A percentile compares a stretch with the other conserved stretches of the same genome.
These are phyloP conservation scores for Ambrosia hybrid DNA, from an alignment of 140 eudicot species.

Conservation along the genomic window DNA sequence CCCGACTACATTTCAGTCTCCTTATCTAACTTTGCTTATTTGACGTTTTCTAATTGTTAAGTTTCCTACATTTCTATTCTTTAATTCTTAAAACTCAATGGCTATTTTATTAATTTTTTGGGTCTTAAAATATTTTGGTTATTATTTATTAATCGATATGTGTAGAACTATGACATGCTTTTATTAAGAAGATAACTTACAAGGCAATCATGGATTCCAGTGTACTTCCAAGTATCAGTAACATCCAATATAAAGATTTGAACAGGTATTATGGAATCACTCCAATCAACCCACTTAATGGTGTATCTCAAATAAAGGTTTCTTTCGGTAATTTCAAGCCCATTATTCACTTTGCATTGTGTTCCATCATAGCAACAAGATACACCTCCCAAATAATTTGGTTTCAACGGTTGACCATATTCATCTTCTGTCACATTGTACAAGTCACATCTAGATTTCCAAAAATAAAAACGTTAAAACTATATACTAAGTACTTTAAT, in stretches of 20 bases:
- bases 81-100: too few relatives aligned
- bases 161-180: not conserved
- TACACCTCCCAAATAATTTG: conserved; percentile 64
- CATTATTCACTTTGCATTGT: conserved; percentile 60
- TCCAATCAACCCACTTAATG: conserved; percentile 75
- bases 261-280: conserved; percentile 60
- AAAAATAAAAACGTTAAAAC: conserved; percentile 9
- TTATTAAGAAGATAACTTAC: conserved; percentile 29
- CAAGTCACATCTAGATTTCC: conserved; percentile 60
- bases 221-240: conserved; percentile 62
- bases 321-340: conserved; percentile 41
- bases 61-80: too few relatives aligned
- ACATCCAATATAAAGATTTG: conserved; percentile 63
- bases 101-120: too few relatives aligned
- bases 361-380: conserved; percentile 65
- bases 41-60: too few relatives aligned
- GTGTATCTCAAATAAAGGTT: conserved; percentile 65
- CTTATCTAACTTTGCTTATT: too few relatives aligned
- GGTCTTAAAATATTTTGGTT: too few relatives aligned
- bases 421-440: conserved; percentile 61
- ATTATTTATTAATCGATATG: too few relatives aligned
- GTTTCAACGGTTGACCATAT: conserved; percentile 41
- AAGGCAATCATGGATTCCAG: conserved; percentile 49
- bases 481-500: not conserved
- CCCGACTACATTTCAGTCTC: too few relatives aligned